Conservation (phyloP, 208 protist species). For the Blastocrithidia nonstop region DNA sequence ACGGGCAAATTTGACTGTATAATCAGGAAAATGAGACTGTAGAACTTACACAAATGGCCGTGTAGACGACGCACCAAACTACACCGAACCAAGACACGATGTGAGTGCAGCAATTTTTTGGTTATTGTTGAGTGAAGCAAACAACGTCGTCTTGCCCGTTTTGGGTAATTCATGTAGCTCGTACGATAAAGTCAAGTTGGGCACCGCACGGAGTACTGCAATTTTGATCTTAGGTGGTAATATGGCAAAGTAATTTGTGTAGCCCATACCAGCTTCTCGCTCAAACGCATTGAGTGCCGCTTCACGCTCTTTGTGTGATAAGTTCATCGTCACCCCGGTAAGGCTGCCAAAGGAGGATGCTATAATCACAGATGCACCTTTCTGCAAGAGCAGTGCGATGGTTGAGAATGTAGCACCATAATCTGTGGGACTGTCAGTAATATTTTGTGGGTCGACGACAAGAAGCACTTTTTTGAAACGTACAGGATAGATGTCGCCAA, state of each 20-base stretch:
- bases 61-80: slow-evolving; percentile 34
- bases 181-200: slow-evolving; percentile 7
- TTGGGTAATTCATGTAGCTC: slow-evolving; percentile 8
- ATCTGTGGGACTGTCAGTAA: slow-evolving; percentile 25
- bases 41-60: slow-evolving; percentile 32
- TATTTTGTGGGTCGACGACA: slow-evolving; percentile 53
- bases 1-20: slow-evolving; percentile 31
- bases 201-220: slow-evolving; percentile 26
- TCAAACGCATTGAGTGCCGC: slow-evolving; percentile 42
- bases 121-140: slow-evolving; percentile 20
- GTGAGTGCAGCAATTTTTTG: slow-evolving; percentile 28
- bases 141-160: slow-evolving; percentile 38
- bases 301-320: slow-evolving; percentile 23
- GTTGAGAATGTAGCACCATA: slow-evolving; percentile 34
- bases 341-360: slow-evolving; percentile 43
- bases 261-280: slow-evolving; percentile 38
- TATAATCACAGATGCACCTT: slow-evolving; percentile 31
- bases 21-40: slow-evolving; percentile 19
- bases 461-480: slow-evolving; percentile 52
- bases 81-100: slow-evolving; percentile 16
- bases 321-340: slow-evolving; percentile 24
- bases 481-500: slow-evolving; percentile 56
- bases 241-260: slow-evolving; percentile 47
- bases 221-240: slow-evolving; percentile 23
- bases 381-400: slow-evolving; percentile 38